Evolutionary conservation across 345 rosid species (phyloP).

Genomic region (Zanthoxylum bungeanum): DNA sequence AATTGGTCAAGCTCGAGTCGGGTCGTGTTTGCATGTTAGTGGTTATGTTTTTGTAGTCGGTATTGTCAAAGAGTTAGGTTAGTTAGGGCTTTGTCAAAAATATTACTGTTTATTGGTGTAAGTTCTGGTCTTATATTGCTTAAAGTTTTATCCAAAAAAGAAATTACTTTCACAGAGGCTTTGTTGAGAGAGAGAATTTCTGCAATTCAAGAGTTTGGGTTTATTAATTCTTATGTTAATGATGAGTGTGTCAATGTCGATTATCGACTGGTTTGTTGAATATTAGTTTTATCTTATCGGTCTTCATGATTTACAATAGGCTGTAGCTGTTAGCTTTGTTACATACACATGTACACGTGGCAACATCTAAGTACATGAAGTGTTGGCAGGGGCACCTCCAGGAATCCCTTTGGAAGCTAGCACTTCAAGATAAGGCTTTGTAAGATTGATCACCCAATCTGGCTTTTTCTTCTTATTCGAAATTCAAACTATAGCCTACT

Average conservation of each 20-base stretch:
- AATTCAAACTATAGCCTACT: neutral
- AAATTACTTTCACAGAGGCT: neutral
- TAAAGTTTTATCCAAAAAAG: neutral
- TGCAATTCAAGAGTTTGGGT: slow-evolving; percentile 6
- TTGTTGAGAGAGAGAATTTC: neutral
- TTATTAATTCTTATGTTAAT: slow-evolving; percentile 1
- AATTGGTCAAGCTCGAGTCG: slow-evolving; percentile 23
- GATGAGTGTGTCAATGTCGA: neutral
- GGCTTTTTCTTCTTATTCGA: neutral
- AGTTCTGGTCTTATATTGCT: slow-evolving; percentile 4
- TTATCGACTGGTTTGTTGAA: neutral
- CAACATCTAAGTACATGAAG: neutral
- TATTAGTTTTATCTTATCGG: neutral
- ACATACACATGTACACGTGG: too few species aligned
- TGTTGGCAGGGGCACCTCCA: neutral
- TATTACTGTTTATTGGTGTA: slow-evolving; percentile 13
- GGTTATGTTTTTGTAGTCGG: slow-evolving; percentile 27
- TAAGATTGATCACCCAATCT: neutral
- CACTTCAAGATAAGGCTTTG: slow-evolving; percentile 2
- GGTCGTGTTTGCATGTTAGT: slow-evolving; percentile 33
- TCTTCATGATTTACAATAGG: neutral
- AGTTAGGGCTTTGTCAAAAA: slow-evolving; percentile 10
- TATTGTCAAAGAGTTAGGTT: slow-evolving; percentile 13
- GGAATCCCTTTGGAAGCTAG: too few species aligned
- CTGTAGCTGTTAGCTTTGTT: too few species aligned